A percentile compares a stretch with the other conserved stretches of the same genome.
Conservation (phyloP, 805 yeast species). For the Yamadazyma scolyti region DNA sequence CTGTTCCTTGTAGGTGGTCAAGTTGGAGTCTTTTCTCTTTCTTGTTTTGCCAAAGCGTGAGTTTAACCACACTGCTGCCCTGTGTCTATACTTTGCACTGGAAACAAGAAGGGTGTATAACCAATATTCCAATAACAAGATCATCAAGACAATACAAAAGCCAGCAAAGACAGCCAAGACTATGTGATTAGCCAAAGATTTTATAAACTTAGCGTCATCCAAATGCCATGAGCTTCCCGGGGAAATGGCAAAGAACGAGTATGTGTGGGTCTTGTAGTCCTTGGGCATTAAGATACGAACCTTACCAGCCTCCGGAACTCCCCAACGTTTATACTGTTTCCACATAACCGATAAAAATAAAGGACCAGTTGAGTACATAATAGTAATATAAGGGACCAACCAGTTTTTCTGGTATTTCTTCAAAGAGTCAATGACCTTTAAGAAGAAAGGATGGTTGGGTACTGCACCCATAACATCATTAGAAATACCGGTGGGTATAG, state of each 20-base stretch:
- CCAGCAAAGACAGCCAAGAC: slow-evolving; percentile 70
- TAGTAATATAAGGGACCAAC: slow-evolving; percentile 83
- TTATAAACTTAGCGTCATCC: slow-evolving; percentile 79
- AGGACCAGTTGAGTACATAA: slow-evolving; percentile 94
- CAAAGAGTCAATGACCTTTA: slow-evolving; percentile 62
- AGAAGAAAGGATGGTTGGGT: slow-evolving; percentile 82
- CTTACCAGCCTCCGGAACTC: slow-evolving; percentile 59
- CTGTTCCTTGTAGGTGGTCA: slow-evolving; percentile 26
- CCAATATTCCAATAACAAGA: slow-evolving; percentile 35
- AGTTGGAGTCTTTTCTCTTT: slow-evolving; percentile 54
- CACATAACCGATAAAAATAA: slow-evolving; percentile 79
- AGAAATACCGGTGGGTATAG: slow-evolving; percentile 86
- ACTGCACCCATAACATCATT: slow-evolving; percentile 91
- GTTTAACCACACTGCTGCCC: slow-evolving; percentile 7
- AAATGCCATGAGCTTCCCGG: slow-evolving; percentile 92
- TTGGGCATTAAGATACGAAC: slow-evolving; percentile 69
- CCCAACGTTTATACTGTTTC: slow-evolving; percentile 84
- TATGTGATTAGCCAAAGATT: slow-evolving; percentile 71
- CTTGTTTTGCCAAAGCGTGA: slow-evolving; percentile 40
- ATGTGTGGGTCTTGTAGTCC: slow-evolving; percentile 60
- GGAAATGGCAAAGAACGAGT: slow-evolving; percentile 69
- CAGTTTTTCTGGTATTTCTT: slow-evolving; percentile 62
- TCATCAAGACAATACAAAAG: slow-evolving; percentile 47
- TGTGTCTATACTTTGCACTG: slow-evolving; percentile 4
- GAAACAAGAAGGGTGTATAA: slow-evolving; percentile 28